Conservation (phyloP, 306 rosid genomes). For the Pyrus betulifolia region DNA sequence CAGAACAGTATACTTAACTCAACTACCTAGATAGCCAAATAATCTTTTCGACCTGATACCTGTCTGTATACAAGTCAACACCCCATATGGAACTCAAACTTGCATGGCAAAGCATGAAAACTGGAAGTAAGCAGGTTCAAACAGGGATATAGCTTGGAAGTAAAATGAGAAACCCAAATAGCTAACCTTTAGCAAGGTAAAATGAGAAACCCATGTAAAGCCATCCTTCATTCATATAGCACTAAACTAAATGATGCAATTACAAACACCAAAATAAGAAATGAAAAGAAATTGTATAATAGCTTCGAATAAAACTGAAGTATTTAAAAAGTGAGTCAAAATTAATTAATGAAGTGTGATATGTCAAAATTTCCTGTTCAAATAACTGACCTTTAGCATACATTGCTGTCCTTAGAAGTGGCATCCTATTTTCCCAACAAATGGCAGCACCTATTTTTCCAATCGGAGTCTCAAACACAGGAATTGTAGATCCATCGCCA, state of each 20-base stretch:
- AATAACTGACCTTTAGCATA: slow-evolving; percentile 76
- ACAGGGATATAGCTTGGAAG: neutral
- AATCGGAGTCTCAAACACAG: slow-evolving; percentile 76
- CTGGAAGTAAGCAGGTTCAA: neutral
- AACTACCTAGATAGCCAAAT: neutral
- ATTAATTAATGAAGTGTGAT: neutral
- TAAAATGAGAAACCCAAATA: neutral
- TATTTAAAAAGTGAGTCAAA: neutral
- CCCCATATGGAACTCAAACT: neutral
- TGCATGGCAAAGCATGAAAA: neutral
- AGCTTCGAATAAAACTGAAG: neutral
- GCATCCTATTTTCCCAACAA: slow-evolving; percentile 96
- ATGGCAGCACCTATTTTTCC: slow-evolving; percentile 93
- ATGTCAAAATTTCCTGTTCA: neutral
- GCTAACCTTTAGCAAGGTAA: too few relatives aligned
- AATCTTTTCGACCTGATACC: neutral
- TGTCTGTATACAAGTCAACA: neutral
- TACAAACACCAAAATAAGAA: neutral
- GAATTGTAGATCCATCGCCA: slow-evolving; percentile 95
- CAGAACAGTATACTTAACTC: neutral
- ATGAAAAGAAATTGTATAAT: neutral
- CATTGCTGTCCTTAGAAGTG: slow-evolving; percentile 82
- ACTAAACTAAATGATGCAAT: neutral
- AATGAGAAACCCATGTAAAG: neutral
- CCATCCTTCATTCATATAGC: neutral